These are phyloP conservation scores for Agaricus sinodeliciosus DNA, from an alignment of 768 basidiomycete genomes.

Conservation along the genomic window DNA sequence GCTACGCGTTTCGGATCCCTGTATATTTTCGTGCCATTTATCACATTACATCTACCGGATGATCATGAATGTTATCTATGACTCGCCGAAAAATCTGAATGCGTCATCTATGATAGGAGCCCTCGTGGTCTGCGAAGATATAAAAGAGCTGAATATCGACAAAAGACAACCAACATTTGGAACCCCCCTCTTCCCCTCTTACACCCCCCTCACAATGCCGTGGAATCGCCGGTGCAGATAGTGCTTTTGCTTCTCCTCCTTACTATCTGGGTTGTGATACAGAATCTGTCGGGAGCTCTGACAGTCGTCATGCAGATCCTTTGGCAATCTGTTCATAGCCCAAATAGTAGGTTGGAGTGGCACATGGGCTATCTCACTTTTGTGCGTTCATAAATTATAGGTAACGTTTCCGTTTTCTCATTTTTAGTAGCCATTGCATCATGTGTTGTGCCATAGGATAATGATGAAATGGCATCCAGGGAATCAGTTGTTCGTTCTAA, in stretches of 20 bases:
- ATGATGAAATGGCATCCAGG: too few relatives aligned
- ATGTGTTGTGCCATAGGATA: not conserved
- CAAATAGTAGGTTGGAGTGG: constrained; percentile 42
- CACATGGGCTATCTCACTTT: constrained; percentile 18
- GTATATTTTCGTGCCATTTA: too few relatives aligned
- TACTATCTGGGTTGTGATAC: constrained; percentile 23
- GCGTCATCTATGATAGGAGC: too few relatives aligned
- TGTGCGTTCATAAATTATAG: constrained; percentile 4
- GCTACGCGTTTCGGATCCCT: too few relatives aligned
- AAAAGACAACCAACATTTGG: not conserved
- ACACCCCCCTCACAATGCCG: not conserved
- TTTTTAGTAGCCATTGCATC: not conserved
- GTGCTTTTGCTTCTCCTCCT: constrained; percentile 5
- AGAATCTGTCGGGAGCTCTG: constrained; percentile 23
- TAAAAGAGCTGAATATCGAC: not conserved
- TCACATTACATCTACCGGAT: too few relatives aligned
- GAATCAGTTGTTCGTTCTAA: too few relatives aligned
- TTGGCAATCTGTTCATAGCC: constrained; percentile 50
- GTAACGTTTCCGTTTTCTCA: not conserved
- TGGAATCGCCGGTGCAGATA: constrained; percentile 4
- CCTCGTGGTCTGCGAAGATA: not conserved
- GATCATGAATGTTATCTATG: too few relatives aligned
- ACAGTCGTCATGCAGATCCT: constrained; percentile 26
- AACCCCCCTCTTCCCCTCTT: not conserved
- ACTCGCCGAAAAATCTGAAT: too few relatives aligned